Evolutionary conservation across 1,284 basidiomycete species (phyloP).

Genomic region (Trametes sp.): DNA sequence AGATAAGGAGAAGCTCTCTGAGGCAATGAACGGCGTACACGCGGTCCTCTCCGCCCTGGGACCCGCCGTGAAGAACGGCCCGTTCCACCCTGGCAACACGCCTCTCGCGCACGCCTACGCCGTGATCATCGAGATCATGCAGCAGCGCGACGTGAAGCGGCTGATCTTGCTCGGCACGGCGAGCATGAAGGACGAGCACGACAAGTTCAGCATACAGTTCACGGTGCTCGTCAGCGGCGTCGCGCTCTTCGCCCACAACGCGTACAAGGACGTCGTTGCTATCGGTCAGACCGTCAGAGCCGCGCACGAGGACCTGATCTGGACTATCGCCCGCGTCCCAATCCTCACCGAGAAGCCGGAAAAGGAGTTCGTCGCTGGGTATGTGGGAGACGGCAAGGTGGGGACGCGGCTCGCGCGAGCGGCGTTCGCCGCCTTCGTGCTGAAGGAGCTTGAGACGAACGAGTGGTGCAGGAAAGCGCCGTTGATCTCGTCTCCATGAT

Average conservation of each 20-base stretch:
- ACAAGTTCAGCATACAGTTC: slow-evolving; percentile 61
- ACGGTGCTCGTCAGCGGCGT: slow-evolving; percentile 51
- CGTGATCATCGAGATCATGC: slow-evolving; percentile 62
- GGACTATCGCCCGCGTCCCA: slow-evolving; percentile 74
- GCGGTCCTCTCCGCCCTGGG: slow-evolving; percentile 73
- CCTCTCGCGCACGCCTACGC: slow-evolving; percentile 69
- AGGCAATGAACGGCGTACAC: slow-evolving; percentile 63
- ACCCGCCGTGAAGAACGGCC: slow-evolving; percentile 48
- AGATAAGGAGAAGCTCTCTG: slow-evolving; percentile 54
- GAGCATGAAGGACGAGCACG: slow-evolving; percentile 66
- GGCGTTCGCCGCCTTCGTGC: slow-evolving; percentile 65
- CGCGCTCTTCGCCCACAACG: slow-evolving; percentile 45
- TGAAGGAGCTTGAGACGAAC: slow-evolving; percentile 60
- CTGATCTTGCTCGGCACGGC: slow-evolving; percentile 71
- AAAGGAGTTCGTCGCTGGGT: slow-evolving; percentile 60
- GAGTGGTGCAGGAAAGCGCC: slow-evolving; percentile 47
- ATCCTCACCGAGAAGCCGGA: slow-evolving; percentile 56
- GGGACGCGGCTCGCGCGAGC: slow-evolving; percentile 55
- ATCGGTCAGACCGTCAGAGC: slow-evolving; percentile 62
- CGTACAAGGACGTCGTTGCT: slow-evolving; percentile 56
- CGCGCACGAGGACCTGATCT: slow-evolving; percentile 58
- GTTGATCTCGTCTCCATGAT: slow-evolving; percentile 41
- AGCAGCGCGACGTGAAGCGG: slow-evolving; percentile 55
- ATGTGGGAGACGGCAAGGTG: slow-evolving; percentile 67
- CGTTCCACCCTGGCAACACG: slow-evolving; percentile 52